Evolutionary conservation across 805 yeast genomes (phyloP).

Genomic region (Saturnispora zaruensis): DNA sequence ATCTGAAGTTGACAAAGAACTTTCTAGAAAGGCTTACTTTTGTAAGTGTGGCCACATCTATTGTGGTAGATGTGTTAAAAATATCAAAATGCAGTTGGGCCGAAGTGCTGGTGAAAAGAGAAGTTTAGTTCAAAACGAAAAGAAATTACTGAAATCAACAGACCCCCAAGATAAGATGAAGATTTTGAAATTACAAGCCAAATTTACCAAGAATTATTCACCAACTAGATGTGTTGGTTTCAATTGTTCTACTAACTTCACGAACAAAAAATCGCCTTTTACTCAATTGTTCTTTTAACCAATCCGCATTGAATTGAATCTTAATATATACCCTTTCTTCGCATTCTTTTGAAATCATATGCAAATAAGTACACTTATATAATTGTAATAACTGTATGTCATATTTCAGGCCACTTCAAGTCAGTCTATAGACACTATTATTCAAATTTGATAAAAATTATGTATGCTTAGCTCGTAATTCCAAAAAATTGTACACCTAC

Average conservation of each 20-base stretch:
- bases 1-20: conserved; percentile 46
- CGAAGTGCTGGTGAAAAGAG: conserved; percentile 11
- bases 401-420: too few relatives aligned
- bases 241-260: conserved; percentile 38
- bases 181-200: conserved; percentile 34
- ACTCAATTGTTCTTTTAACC: conserved; percentile 38
- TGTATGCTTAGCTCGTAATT: neutral
- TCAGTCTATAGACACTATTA: too few relatives aligned
- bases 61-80: conserved; percentile 77
- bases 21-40: conserved; percentile 58
- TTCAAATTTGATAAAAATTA: too few relatives aligned
- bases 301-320: neutral
- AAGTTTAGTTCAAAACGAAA: conserved; percentile 17
- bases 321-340: neutral
- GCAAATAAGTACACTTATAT: too few relatives aligned
- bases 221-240: conserved; percentile 52
- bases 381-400: neutral
- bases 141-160: conserved; percentile 11
- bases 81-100: conserved; percentile 34
- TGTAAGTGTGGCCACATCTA: conserved; percentile 76
- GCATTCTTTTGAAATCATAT: neutral
- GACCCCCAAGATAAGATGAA: conserved; percentile 15
- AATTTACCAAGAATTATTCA: conserved; percentile 30
- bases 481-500: neutral
- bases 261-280: conserved; percentile 39